Evolutionary conservation across 2,329 filamentous ascomycete genomes (phyloP), one percentile per base, ranked within the genome.

Genomic region (Stemphylium vesicarium): DNA sequence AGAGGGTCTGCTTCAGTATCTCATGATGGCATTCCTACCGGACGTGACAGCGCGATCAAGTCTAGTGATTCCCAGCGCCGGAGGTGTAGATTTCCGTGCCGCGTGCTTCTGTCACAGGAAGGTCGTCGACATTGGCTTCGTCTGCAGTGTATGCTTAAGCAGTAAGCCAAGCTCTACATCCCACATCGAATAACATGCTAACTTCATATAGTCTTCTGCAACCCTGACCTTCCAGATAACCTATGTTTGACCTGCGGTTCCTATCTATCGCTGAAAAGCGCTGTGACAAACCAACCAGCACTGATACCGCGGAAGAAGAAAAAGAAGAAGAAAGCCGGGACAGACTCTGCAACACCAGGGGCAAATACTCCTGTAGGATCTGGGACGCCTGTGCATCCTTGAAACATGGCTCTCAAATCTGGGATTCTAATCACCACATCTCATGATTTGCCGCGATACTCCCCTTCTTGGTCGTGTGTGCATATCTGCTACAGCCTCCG

Each of bases 41-140:
- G 89, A 95, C 66, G 84, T 85, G 55, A 81, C 80, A 12, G 84
- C 84, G 18, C 79, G 88, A 9, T 76, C 83, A 40, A 84, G 88
- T 53, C 79, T 99, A 37, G 84, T 96, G 37, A 80, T 89, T 4
- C 93, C 95, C 0, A 91, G 90, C 7, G 88, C 91, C 33, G 90
- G 93, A 51, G 88, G 89, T 39, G 92, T 99, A 38, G 96, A 99
- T 77, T 99, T 99, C 74, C 87, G 95, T 38, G 94, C 96, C n/a
- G 95, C 95, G 3, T 99, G 95, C 74, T 99, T 99, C 79, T 99
- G 95, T 74, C 95, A 99, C 77, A 84, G 94, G 45, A 86, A 86
- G 32, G 92, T 98, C 16, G 89, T 99, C 38, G 92, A 97, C 76
- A 86, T 93, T 1, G 95, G 93, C 8, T 99, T 91, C 73, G 94